Percentiles rank a stretch among this genome's conserved stretches.
These are phyloP conservation scores for Dinochytrium kinnereticum DNA, from an alignment of 371 early-diverging fungal genomes.

Conservation along the genomic window DNA sequence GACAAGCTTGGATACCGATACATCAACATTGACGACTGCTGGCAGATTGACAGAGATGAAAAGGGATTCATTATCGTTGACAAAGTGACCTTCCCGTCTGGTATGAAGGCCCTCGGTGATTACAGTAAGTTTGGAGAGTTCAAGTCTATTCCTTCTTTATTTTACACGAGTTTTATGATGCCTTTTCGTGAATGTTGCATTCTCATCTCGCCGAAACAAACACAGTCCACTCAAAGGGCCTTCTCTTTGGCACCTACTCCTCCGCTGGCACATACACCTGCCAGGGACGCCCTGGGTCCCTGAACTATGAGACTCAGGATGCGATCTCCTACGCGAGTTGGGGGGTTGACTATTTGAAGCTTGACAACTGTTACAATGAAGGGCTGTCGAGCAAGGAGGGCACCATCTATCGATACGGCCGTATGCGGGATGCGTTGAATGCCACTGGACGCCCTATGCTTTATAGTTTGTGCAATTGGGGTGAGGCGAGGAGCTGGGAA, in stretches of 20 bases:
- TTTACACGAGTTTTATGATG: no score
- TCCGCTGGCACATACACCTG: constrained; percentile 59
- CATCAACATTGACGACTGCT: constrained; percentile 57
- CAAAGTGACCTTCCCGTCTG: constrained; percentile 46
- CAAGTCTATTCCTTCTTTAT: no score
- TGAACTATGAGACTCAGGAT: constrained; percentile 46
- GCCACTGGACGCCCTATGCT: constrained; percentile 49
- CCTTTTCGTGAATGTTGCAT: no score
- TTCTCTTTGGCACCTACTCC: constrained; percentile 57
- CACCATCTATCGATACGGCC: constrained; percentile 30
- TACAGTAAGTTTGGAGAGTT: no score
- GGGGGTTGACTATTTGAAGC: constrained; percentile 56
- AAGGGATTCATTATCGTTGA: constrained; percentile 48
- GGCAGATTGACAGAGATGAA: constrained; percentile 40
- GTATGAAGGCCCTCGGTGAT: constrained; percentile 48
- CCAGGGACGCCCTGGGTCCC: constrained; percentile 52
- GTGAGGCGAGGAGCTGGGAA: constrained; percentile 52
- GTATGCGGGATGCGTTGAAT: constrained; percentile 52
- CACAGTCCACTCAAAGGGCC: constrained; percentile 34
- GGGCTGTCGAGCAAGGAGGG: constrained; percentile 11
- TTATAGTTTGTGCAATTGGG: constrained; percentile 57
- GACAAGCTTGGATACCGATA: constrained; percentile 40
- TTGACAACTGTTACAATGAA: constrained; percentile 53
- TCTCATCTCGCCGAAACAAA: no score
- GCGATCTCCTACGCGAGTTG: constrained; percentile 49